These are phyloP conservation scores for Hymenoscyphus occultus DNA, from an alignment of 2,329 filamentous ascomycete genomes.

Conservation along the genomic window DNA sequence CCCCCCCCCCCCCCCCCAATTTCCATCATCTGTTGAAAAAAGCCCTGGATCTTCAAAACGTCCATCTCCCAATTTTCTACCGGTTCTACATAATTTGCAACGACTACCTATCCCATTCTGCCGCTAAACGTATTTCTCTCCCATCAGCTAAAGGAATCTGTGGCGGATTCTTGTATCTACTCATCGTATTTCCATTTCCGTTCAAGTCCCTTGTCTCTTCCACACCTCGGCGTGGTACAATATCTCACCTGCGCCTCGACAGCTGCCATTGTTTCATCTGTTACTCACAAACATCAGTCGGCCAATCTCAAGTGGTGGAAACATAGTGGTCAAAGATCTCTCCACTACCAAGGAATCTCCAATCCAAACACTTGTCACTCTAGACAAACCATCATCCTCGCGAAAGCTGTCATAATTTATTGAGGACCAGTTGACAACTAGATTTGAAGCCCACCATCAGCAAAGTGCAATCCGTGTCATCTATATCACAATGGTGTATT, in stretches of 20 bases:
- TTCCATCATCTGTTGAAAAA: no score
- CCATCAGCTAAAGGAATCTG: background rate
- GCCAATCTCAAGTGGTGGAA: background rate
- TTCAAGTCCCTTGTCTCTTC: background rate
- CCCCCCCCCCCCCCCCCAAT: no score
- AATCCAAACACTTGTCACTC: background rate
- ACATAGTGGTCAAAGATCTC: background rate
- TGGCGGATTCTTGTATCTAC: background rate
- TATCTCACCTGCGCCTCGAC: slow-evolving; percentile 7
- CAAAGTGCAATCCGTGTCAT: background rate
- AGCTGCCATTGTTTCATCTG: slow-evolving; percentile 26
- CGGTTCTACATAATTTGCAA: slow-evolving; percentile 15
- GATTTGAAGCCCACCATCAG: background rate
- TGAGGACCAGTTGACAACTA: background rate
- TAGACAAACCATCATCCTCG: background rate
- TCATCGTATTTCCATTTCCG: background rate
- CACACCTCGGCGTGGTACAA: background rate
- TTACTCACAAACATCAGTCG: slow-evolving; percentile 11
- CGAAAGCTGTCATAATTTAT: background rate
- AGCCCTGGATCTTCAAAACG: slow-evolving; percentile 11
- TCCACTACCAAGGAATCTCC: background rate
- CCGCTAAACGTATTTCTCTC: slow-evolving; percentile 16
- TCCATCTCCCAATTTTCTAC: slow-evolving; percentile 25
- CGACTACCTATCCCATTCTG: slow-evolving; percentile 7
- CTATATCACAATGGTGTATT: slow-evolving; percentile 56